These are phyloP conservation scores for Penicillium odoratum DNA, from an alignment of 495 filamentous ascomycete genomes.

Conservation along the genomic window DNA sequence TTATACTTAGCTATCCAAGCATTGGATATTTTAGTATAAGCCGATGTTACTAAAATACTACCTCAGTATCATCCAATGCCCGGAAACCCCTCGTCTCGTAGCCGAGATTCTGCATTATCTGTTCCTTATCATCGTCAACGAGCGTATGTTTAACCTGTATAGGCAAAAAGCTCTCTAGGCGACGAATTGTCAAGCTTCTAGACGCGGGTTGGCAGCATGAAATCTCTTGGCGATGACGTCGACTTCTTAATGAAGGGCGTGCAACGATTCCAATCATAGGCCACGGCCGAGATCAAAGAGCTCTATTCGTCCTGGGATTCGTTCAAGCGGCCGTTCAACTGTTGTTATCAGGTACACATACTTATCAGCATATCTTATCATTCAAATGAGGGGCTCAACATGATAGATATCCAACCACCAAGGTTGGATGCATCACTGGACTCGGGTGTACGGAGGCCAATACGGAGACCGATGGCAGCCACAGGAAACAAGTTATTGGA, in stretches of 20 bases:
- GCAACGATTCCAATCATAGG: not conserved
- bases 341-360: slow-evolving; percentile 4
- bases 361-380: not conserved
- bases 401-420: not conserved
- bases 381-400: not conserved
- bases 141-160: not conserved
- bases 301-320: slow-evolving; percentile 2
- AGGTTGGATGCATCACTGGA: not conserved
- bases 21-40: not conserved
- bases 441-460: not conserved
- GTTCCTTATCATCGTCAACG: not conserved
- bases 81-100: not conserved
- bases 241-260: not conserved
- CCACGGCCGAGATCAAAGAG: slow-evolving; percentile 1
- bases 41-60: not conserved
- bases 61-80: not conserved
- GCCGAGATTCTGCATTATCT: not conserved
- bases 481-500: too few species aligned
- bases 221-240: not conserved
- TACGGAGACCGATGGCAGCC: too few species aligned
- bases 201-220: not conserved
- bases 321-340: slow-evolving; percentile 5
- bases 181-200: not conserved
- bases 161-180: not conserved
- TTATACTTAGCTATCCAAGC: not conserved